Conservation (phyloP, 495 filamentous ascomycete species). For the Pyrenopolyporus hunteri region DNA sequence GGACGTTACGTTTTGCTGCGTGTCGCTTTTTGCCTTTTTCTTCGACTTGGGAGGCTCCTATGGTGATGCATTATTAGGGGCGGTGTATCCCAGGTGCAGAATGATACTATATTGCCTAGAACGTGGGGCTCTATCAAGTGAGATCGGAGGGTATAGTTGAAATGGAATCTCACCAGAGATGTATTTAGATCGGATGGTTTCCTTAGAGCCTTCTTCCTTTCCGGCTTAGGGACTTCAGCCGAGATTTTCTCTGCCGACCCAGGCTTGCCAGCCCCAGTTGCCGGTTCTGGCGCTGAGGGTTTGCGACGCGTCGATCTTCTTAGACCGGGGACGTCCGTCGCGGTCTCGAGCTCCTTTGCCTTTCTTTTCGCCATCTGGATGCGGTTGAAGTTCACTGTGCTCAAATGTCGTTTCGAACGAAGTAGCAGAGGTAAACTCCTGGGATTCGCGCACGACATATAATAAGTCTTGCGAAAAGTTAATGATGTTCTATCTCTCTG, state of each 20-base stretch:
- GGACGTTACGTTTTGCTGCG: constrained; percentile 8
- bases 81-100: neutral
- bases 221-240: neutral
- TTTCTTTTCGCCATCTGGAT: constrained; percentile 51
- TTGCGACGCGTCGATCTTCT: constrained; percentile 44
- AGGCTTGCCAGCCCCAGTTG: neutral
- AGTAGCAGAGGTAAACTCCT: neutral
- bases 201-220: constrained; percentile 2
- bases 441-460: neutral
- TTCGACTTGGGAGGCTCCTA: constrained; percentile 18
- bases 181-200: neutral
- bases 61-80: neutral
- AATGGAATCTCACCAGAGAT: constrained; percentile 15
- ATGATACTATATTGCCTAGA: neutral
- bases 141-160: neutral
- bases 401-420: neutral
- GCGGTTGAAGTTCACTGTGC: neutral
- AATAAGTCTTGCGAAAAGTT: no score
- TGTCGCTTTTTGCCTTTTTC: constrained; percentile 5
- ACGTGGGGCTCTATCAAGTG: no score
- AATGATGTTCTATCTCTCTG: neutral
- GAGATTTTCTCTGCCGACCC: neutral
- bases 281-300: constrained; percentile 5
- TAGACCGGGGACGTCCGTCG: constrained; percentile 11
- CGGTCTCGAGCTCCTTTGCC: constrained; percentile 30